Percentiles rank a stretch among this genome's conserved stretches.
phyloP scores from a whole-genome alignment of 805 yeast species.

The Candida verbasci region DNA sequence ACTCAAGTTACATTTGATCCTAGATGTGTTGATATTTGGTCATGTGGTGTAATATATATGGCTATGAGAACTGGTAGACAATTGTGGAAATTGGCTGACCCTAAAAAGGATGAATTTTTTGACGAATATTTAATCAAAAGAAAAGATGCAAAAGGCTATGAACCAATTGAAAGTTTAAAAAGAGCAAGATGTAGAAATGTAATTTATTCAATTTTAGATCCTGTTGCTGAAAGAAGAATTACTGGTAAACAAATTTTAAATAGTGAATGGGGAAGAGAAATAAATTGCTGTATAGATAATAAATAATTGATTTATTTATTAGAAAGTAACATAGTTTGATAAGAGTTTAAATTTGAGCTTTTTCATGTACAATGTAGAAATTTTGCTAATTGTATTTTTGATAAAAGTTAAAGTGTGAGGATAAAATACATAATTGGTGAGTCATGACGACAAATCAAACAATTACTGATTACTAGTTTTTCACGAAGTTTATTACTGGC shows the following conservation, averaged over 20 bases:
- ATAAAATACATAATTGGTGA: too few species aligned
- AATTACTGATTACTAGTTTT: too few species aligned
- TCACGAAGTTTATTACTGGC: too few species aligned
- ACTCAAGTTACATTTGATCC: slow-evolving; percentile 67
- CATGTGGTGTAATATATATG: slow-evolving; percentile 83
- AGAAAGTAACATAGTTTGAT: too few species aligned
- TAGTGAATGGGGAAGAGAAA: slow-evolving; percentile 95
- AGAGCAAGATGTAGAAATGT: slow-evolving; percentile 90
- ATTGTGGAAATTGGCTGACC: slow-evolving; percentile 79
- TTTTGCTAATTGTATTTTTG: too few species aligned
- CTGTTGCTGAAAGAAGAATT: slow-evolving; percentile 81
- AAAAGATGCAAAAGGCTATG: slow-evolving; percentile 80
- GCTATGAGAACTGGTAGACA: slow-evolving; percentile 95
- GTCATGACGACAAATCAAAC: too few species aligned
- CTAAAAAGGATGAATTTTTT: slow-evolving; percentile 75
- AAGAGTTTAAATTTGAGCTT: too few species aligned
- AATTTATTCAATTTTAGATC: slow-evolving; percentile 88
- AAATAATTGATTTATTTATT: too few species aligned
- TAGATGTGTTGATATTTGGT: slow-evolving; percentile 94
- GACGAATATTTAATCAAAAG: slow-evolving; percentile 70
- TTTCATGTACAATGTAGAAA: too few species aligned
- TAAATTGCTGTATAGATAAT: slow-evolving; percentile 63
- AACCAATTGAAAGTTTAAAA: slow-evolving; percentile 82
- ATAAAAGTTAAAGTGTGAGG: too few species aligned
- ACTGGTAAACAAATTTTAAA: slow-evolving; percentile 84